Evolutionary conservation across 2,329 filamentous ascomycete species (phyloP).

Genomic region (Teratosphaeria nubilosa): DNA sequence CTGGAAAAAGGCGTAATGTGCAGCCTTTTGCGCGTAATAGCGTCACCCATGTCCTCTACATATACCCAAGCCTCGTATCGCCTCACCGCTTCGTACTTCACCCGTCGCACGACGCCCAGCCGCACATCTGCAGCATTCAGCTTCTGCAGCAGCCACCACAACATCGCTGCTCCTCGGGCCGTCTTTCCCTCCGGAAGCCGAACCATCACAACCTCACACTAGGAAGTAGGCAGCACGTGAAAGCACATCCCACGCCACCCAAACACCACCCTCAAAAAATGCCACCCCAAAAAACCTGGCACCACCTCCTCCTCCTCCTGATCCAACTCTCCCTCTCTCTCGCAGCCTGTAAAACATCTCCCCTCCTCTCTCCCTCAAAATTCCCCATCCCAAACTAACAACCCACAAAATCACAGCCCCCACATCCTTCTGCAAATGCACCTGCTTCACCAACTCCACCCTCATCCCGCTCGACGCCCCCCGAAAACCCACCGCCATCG

Average conservation of each 20-base stretch:
- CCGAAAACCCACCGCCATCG: conserved; percentile 9
- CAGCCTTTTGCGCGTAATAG: conserved; percentile 44
- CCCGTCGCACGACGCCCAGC: background rate
- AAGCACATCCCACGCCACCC: background rate
- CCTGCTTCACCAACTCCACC: conserved; percentile 55
- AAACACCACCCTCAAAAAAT: background rate
- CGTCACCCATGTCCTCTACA: background rate
- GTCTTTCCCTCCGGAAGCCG: background rate
- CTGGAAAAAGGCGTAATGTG: conserved; percentile 82
- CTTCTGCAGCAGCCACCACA: background rate
- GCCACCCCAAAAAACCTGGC: conserved; percentile 12
- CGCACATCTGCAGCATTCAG: background rate
- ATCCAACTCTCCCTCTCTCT: conserved; percentile 28
- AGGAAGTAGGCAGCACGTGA: too few species aligned
- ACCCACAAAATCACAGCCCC: conserved; percentile 29
- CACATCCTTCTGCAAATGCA: conserved; percentile 63
- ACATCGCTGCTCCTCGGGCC: background rate
- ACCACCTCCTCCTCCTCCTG: conserved; percentile 19
- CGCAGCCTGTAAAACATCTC: conserved; percentile 38
- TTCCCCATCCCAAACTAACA: background rate
- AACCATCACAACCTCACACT: background rate
- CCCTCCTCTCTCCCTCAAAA: background rate
- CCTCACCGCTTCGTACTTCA: background rate
- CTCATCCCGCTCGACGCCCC: conserved; percentile 51
- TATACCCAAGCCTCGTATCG: background rate